A percentile compares a stretch with the other conserved stretches of the same genome.
Evolutionary conservation across 2,329 filamentous ascomycete genomes (phyloP).

Genomic region (Aspergillus sp.): DNA sequence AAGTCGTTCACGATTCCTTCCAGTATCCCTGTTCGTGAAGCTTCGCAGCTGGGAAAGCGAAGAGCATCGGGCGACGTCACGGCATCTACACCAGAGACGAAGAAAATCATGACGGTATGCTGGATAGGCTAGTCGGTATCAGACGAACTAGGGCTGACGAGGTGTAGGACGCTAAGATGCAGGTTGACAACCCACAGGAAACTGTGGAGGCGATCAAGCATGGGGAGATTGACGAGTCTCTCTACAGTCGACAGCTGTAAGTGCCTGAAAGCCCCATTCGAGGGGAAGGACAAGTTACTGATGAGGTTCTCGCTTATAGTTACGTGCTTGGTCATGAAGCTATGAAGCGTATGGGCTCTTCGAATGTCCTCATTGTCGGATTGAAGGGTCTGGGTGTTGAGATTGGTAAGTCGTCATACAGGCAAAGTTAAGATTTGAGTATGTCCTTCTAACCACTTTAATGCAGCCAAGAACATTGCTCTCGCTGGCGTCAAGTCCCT

Average conservation of each 20-base stretch:
- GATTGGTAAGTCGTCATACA: slow-evolving; percentile 48
- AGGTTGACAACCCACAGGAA: slow-evolving; percentile 53
- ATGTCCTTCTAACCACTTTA: background rate
- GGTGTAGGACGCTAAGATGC: slow-evolving; percentile 51
- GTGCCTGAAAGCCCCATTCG: slow-evolving; percentile 7
- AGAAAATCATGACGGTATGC: slow-evolving; percentile 49
- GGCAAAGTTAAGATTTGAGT: background rate
- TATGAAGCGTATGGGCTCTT: slow-evolving; percentile 98
- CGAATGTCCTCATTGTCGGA: slow-evolving; percentile 86
- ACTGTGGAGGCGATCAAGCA: slow-evolving; percentile 56
- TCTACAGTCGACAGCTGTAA: slow-evolving; percentile 60
- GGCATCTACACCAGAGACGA: slow-evolving; percentile 45
- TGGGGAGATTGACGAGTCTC: slow-evolving; percentile 60
- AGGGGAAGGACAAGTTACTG: background rate
- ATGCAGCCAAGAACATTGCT: slow-evolving; percentile 84
- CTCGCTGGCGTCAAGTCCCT: slow-evolving; percentile 97
- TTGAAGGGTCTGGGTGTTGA: slow-evolving; percentile 93
- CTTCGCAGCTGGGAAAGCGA: slow-evolving; percentile 47
- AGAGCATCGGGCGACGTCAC: slow-evolving; percentile 44
- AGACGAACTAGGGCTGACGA: background rate
- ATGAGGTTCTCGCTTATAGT: slow-evolving; percentile 17
- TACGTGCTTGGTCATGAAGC: slow-evolving; percentile 70
- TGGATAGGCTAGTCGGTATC: background rate
- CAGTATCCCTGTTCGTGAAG: slow-evolving; percentile 37
- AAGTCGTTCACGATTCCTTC: slow-evolving; percentile 36